A percentile compares a stretch with the other conserved stretches of the same genome.
Conservation (phyloP, 176 grass and related monocot genomes). For the Luzula sylvatica region DNA sequence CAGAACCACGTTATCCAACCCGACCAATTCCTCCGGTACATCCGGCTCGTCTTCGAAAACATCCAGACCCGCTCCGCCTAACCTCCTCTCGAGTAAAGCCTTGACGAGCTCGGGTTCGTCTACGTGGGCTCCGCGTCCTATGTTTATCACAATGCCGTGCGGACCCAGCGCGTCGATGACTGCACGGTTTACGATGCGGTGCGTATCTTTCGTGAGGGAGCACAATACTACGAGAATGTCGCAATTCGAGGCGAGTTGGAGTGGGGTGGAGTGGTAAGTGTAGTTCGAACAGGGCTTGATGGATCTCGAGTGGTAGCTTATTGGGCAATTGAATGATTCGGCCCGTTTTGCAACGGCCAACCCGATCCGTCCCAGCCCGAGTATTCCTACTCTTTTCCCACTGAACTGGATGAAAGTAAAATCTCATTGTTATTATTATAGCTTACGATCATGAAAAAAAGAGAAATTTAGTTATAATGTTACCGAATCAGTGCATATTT, state of each 20-base stretch:
- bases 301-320: conserved; percentile 60
- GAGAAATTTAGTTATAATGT: too few species aligned
- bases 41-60: conserved; percentile 82
- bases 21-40: conserved; percentile 44
- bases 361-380: conserved; percentile 81
- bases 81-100: conserved; percentile 49
- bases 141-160: conserved; percentile 74
- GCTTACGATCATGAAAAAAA: too few species aligned
- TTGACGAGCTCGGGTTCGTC: conserved; percentile 64
- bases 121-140: conserved; percentile 66
- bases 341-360: conserved; percentile 47
- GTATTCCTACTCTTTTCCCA: conserved; percentile 81
- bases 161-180: conserved; percentile 69
- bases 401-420: too few species aligned
- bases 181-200: conserved; percentile 65
- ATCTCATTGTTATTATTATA: too few species aligned
- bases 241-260: conserved; percentile 55
- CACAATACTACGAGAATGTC: conserved; percentile 65
- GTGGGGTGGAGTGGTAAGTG: conserved; percentile 38
- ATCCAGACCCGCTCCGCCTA: conserved; percentile 69
- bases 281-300: conserved; percentile 45
- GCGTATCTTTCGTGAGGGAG: conserved; percentile 51
- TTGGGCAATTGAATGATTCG: conserved; percentile 63
- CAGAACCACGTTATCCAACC: conserved; percentile 67
- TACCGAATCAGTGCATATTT: too few species aligned